Base-by-base conservation (phyloP, 345 rosid species). In the Garcia nutans region DNA sequence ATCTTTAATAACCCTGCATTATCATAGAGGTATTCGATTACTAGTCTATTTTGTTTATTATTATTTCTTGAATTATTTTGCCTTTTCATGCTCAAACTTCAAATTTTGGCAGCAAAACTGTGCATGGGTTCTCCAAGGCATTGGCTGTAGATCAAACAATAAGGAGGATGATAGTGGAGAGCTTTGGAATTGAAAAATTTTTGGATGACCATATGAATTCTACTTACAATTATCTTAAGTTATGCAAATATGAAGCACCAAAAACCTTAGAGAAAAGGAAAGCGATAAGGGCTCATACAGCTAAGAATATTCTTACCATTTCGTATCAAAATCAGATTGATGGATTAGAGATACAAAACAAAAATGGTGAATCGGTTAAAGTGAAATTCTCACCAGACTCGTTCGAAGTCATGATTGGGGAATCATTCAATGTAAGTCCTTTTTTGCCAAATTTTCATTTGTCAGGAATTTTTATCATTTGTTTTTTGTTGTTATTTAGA, bases 321-420 rank as follows among this genome's bases (percentile, higher is more conserved):
- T 89, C 89, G 78, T 88, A 87, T 74, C 93, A 89, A 58, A 86
- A 85, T 73, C 81, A 84, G 28, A 85, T 87, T 2, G 81, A 82
- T 75, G 95, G 90, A 44, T 79, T 90, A 56, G 87, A 90, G 82
- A 79, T 89, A 0, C 75, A 82, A 62, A 80, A 83, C 2, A 84
- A 83, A 71, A 87, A 76, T 37, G 91, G 90, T 0, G 71, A 44
- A 17, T 79, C n/a, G 85, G 90, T 81, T 89, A 59, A 37, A 69
- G 86, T 88, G 15, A 85, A 84, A 16, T 83, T 83, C 33, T 76
- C 86, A 28, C 89, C 86, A 15, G 69, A 82, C 15, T 88, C 89
- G 16, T 89, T 89, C 67, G 63, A 89, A 1, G 86, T 88, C 69
- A 66, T 90, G 26, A 87, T 87, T 2, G 95, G 95, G 5, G 97